These are phyloP conservation scores for Scutellaria minor DNA, from an alignment of 257 asterid genomes.

Conservation along the genomic window DNA sequence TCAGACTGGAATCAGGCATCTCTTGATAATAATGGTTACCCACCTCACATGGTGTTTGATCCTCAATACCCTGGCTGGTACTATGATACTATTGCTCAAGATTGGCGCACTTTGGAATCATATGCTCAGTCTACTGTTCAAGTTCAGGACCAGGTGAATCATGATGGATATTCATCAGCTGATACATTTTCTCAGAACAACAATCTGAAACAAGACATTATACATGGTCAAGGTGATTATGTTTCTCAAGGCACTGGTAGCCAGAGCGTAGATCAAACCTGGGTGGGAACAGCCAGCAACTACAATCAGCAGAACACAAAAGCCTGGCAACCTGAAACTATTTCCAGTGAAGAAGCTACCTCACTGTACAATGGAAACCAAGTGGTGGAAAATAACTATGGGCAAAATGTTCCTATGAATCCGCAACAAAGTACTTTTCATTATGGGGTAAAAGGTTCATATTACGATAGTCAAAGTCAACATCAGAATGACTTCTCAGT, in stretches of 20 bases:
- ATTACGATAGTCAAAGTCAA: conserved; percentile 47
- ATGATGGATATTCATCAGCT: conserved; percentile 44
- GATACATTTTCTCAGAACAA: conserved; percentile 46
- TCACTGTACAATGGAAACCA: conserved; percentile 52
- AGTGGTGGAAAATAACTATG: conserved; percentile 43
- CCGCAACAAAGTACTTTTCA: conserved; percentile 47
- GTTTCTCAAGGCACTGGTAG: conserved; percentile 43
- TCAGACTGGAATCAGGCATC: conserved; percentile 65
- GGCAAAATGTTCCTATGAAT: conserved; percentile 42
- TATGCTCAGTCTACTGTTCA: conserved; percentile 56
- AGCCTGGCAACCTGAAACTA: conserved; percentile 54
- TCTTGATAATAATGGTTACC: conserved; percentile 61
- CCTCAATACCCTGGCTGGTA: conserved; percentile 96
- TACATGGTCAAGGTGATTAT: conserved; percentile 42
- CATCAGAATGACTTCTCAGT: conserved; percentile 47
- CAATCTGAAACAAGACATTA: conserved; percentile 37
- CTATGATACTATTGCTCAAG: conserved; percentile 71
- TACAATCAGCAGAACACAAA: conserved; percentile 50
- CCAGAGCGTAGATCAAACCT: conserved; percentile 53
- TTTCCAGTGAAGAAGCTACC: conserved; percentile 39
- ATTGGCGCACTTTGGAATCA: conserved; percentile 75
- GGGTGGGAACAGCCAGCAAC: conserved; percentile 50
- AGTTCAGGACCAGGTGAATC: conserved; percentile 54
- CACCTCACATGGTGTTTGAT: conserved; percentile 89
- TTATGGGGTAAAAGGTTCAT: conserved; percentile 45